These are phyloP conservation scores for Fomitopsis pinicola DNA, from an alignment of 1,284 basidiomycete species.

Conservation along the genomic window DNA sequence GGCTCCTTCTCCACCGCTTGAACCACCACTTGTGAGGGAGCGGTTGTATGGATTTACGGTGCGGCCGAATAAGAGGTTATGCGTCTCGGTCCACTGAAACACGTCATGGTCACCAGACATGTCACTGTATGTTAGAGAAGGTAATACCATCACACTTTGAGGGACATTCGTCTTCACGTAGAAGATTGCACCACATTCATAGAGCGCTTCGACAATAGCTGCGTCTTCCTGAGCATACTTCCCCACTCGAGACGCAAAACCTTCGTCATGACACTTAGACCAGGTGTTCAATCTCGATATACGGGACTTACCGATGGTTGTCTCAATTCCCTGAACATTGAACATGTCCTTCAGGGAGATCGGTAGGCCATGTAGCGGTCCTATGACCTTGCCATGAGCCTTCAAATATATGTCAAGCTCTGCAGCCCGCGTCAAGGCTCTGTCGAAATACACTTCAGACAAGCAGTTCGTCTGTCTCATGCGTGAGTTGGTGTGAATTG, in stretches of 20 bases:
- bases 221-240: conserved; percentile 17
- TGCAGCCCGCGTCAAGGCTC: conserved; percentile 40
- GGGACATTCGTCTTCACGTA: conserved; percentile 74
- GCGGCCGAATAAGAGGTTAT: conserved; percentile 55
- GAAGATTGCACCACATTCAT: conserved; percentile 43
- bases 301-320: conserved; percentile 44
- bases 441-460: conserved; percentile 45
- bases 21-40: conserved; percentile 70
- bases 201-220: conserved; percentile 15
- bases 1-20: conserved; percentile 78
- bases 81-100: conserved; percentile 36
- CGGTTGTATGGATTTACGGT: conserved; percentile 71
- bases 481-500: background rate
- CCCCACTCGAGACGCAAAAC: conserved; percentile 24
- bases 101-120: background rate
- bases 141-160: conserved; percentile 58
- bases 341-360: conserved; percentile 59
- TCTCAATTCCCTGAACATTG: conserved; percentile 52
- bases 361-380: conserved; percentile 51
- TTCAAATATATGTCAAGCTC: conserved; percentile 41
- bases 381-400: conserved; percentile 35
- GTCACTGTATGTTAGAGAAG: conserved; percentile 17
- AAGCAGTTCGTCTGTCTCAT: conserved; percentile 40
- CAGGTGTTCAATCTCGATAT: conserved; percentile 10
- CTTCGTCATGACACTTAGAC: conserved; percentile 2